Base-by-base conservation (phyloP, 2,329 filamentous ascomycete genomes). In the Hypoxylon sp. region DNA sequence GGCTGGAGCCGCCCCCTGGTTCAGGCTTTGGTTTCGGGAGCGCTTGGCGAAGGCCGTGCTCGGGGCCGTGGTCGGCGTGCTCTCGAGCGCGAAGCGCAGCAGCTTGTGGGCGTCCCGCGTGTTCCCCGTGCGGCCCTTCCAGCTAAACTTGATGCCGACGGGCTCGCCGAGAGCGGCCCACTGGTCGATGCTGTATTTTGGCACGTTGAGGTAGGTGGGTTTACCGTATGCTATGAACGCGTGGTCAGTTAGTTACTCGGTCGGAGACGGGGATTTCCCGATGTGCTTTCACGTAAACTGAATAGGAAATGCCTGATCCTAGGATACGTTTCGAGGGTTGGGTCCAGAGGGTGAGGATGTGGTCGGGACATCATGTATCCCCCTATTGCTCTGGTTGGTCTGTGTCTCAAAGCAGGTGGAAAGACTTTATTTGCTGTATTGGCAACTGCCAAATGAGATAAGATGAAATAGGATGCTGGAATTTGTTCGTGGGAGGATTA, bases 61-160 rank as follows among this genome's bases (percentile, higher is more conserved):
- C 64, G 75, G 59, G 53, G 71, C 46, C 65, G 70, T 68, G 0
- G 73, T 74, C 4, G 75, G 73, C 14, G 63, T 49, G 38, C 67
- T 56, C 36, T 77, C 74, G 17, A 82, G 77, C 7, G 81, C 80
- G 19, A 83, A 78, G 13, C 82, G 79, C 19, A 85, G 74, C n/a
- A 87, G 80, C 67, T 82, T 81, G 75, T 86, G 85, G 1, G 81
- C 80, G 66, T 79, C 77, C 41, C 81, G 80, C 13, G 82, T 81
- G 56, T 81, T 82, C 9, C 85, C 85, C 21, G 81, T 82, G 7
- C 61, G 72, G 17, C 85, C 83, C 17, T 72, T 71, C 76, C 82
- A 79, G 72, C 73, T 75, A 64, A 86, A 81, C 19, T 67, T 56
- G 65, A 86, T 79, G 68, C 77, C 79, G 55, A 80, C 76, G n/a